Evolutionary conservation across 2,329 filamentous ascomycete species (phyloP).

Genomic region (Akanthomyces lecanii): DNA sequence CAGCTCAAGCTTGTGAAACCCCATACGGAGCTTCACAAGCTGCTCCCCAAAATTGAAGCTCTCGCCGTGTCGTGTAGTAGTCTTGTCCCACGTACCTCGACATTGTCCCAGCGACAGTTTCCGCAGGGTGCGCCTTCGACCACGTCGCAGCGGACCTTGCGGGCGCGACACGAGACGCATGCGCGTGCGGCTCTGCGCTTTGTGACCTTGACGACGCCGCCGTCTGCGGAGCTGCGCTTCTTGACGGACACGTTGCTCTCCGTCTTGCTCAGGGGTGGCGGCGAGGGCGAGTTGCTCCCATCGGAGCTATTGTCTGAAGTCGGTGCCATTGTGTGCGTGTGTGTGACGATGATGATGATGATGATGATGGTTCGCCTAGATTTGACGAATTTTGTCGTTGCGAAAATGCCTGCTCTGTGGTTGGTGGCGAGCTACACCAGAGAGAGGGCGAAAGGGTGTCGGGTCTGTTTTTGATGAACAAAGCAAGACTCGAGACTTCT

Average conservation of each 20-base stretch:
- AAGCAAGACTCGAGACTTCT: no score
- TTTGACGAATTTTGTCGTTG: no score
- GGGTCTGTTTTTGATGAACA: background rate
- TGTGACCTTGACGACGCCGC: conserved; percentile 43
- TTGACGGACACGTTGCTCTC: conserved; percentile 22
- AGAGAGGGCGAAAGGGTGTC: no score
- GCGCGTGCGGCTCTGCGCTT: conserved; percentile 89
- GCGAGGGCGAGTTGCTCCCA: conserved; percentile 29
- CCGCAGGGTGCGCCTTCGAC: conserved; percentile 84
- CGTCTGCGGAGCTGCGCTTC: conserved; percentile 31
- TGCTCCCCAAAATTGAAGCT: background rate
- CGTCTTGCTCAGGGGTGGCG: conserved; percentile 24
- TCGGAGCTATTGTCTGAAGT: conserved; percentile 22
- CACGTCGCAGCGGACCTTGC: conserved; percentile 92
- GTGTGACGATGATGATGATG: background rate
- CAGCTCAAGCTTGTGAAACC: background rate
- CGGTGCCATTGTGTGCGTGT: conserved; percentile 7
- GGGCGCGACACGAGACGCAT: conserved; percentile 80
- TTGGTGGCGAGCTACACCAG: background rate
- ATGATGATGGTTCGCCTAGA: background rate
- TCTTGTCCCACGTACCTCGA: conserved; percentile 45
- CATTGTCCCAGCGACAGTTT: conserved; percentile 78
- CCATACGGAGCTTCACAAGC: background rate
- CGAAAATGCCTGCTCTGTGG: background rate
- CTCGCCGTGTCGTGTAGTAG: background rate